A percentile compares a stretch with the other conserved stretches of the same genome.
These are phyloP conservation scores for Diaporthe helianthi DNA, from an alignment of 2,329 filamentous ascomycete genomes.

Conservation along the genomic window DNA sequence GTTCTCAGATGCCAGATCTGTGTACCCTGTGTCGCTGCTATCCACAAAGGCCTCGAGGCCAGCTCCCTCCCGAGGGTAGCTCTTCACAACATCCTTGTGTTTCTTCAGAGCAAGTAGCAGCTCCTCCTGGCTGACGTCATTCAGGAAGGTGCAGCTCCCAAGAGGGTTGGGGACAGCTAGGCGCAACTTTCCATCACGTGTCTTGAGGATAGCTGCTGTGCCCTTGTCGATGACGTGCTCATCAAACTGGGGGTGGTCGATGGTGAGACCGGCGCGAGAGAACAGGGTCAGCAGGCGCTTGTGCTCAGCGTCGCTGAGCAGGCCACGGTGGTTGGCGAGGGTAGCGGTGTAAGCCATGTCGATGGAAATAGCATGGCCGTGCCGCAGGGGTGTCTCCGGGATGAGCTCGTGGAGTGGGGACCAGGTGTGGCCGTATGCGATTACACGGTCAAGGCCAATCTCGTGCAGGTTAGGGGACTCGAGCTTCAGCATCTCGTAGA, in stretches of 20 bases:
- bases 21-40: slow-evolving; percentile 69
- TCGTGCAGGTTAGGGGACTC: slow-evolving; percentile 78
- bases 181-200: slow-evolving; percentile 71
- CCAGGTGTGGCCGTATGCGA: slow-evolving; percentile 79
- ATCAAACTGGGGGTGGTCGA: slow-evolving; percentile 74
- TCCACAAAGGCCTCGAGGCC: slow-evolving; percentile 76
- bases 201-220: slow-evolving; percentile 74
- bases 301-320: slow-evolving; percentile 67
- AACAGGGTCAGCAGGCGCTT: slow-evolving; percentile 70
- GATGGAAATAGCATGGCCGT: slow-evolving; percentile 77
- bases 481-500: slow-evolving; percentile 75
- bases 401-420: slow-evolving; percentile 75
- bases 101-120: slow-evolving; percentile 65
- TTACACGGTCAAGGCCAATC: slow-evolving; percentile 74
- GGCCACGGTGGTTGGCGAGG: slow-evolving; percentile 66
- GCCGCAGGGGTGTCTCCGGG: slow-evolving; percentile 71
- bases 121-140: slow-evolving; percentile 68
- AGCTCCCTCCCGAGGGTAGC: slow-evolving; percentile 68
- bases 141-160: slow-evolving; percentile 72
- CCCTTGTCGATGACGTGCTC: slow-evolving; percentile 69
- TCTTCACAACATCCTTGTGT: slow-evolving; percentile 70
- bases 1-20: slow-evolving; percentile 45
- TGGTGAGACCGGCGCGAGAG: slow-evolving; percentile 72
- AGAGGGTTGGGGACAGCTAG: slow-evolving; percentile 73
- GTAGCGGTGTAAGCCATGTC: slow-evolving; percentile 80